phyloP scores from a whole-genome alignment of 495 filamentous ascomycete species.

The Lasiosphaeriaceae sp. region DNA sequence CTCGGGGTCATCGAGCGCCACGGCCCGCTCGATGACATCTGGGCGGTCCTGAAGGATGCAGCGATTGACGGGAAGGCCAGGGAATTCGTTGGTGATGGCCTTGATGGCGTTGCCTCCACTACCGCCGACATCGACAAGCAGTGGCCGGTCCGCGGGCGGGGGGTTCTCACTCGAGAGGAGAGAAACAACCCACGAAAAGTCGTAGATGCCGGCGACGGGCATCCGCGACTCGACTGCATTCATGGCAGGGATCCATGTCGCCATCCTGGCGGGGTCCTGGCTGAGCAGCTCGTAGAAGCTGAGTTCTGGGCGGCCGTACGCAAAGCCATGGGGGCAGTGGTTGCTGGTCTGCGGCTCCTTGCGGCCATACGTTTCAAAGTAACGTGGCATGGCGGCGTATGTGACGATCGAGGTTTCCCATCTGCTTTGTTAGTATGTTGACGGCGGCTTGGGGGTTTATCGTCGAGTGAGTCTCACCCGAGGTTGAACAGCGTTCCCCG shows the following conservation, averaged over 20 bases:
- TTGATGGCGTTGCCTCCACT: conserved; percentile 40
- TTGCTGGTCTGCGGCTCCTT: conserved; percentile 12
- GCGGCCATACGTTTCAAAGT: conserved; percentile 16
- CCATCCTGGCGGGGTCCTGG: conserved; percentile 1
- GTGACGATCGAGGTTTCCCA: conserved; percentile 10
- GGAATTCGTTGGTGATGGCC: conserved; percentile 28
- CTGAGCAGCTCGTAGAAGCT: conserved; percentile 4
- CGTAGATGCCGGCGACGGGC: conserved; percentile 12
- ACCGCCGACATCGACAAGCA: conserved; percentile 45
- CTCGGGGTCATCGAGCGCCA: conserved; percentile 8
- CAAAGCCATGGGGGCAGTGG: conserved; percentile 8
- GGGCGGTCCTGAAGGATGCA: conserved; percentile 40
- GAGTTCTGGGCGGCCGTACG: conserved; percentile 7
- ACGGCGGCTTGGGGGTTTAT: neutral
- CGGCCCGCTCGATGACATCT: conserved; percentile 26
- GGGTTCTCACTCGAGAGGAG: neutral
- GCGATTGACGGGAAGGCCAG: conserved; percentile 24
- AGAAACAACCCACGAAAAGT: conserved; percentile 16
- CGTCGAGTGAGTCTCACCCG: neutral
- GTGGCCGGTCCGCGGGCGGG: conserved; percentile 4
- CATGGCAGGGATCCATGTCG: conserved; percentile 3
- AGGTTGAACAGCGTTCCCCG: neutral
- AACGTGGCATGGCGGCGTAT: conserved; percentile 2
- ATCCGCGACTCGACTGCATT: neutral
- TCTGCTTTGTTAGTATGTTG: neutral